These are phyloP conservation scores for Podospora bellae-mahoneyi DNA, from an alignment of 495 filamentous ascomycete species.

Conservation along the genomic window DNA sequence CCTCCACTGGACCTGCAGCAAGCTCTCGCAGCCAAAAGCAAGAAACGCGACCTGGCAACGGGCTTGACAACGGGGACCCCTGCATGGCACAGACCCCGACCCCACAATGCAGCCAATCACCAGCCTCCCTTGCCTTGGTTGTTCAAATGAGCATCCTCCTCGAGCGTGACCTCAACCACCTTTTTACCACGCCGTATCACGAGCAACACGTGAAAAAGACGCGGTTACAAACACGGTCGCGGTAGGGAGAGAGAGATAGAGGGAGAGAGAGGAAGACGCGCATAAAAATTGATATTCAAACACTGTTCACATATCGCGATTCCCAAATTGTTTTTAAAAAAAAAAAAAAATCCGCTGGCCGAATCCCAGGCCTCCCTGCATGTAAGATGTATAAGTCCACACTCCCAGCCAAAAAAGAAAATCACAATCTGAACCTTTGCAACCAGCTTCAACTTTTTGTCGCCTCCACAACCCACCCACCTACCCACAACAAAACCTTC, in stretches of 20 bases:
- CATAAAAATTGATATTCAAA: neutral
- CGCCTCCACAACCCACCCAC: neutral
- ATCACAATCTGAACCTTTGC: neutral
- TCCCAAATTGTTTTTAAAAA: neutral
- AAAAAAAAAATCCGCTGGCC: neutral
- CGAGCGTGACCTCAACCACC: neutral
- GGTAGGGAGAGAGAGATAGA: neutral
- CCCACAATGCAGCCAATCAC: neutral
- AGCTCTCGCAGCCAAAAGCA: too few species aligned
- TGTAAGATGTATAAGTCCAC: neutral
- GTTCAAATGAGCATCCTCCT: neutral
- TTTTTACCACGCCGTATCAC: neutral
- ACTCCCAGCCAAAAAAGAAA: neutral
- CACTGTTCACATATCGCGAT: neutral
- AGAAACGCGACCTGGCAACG: conserved; percentile 13
- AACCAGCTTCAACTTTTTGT: neutral
- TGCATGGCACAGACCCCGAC: neutral
- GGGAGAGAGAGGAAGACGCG: too few species aligned
- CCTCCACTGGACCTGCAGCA: too few species aligned
- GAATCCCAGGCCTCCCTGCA: neutral
- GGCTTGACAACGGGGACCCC: conserved; percentile 1
- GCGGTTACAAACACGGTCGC: neutral
- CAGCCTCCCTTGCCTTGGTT: neutral
- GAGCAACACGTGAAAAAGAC: neutral
- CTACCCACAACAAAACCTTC: neutral